phyloP scores from a whole-genome alignment of 768 basidiomycete species.

The Agrocybe chaxingu region DNA sequence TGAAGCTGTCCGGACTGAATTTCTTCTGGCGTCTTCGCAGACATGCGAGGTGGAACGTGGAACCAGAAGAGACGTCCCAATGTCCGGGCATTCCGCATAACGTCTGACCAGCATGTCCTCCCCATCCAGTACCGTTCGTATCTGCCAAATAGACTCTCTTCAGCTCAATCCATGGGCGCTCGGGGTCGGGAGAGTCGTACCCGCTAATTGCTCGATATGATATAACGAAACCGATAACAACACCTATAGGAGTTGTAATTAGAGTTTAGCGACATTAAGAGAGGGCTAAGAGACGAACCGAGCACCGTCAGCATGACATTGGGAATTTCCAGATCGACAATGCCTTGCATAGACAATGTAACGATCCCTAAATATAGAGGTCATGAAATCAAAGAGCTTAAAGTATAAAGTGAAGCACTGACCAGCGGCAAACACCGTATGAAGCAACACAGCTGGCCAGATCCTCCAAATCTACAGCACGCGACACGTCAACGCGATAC shows the following conservation, averaged over 20 bases:
- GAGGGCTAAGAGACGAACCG: constrained; percentile 29
- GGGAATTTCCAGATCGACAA: constrained; percentile 43
- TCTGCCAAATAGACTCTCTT: constrained; percentile 21
- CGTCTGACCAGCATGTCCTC: constrained; percentile 52
- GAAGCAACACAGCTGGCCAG: constrained; percentile 65
- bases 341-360: constrained; percentile 35
- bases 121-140: constrained; percentile 68
- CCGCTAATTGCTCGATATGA: constrained; percentile 62
- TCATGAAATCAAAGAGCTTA: not conserved
- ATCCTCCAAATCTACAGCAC: constrained; percentile 50
- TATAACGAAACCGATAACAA: constrained; percentile 62
- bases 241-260: constrained; percentile 26
- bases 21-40: constrained; percentile 38
- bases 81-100: constrained; percentile 47
- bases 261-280: not conserved
- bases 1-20: constrained; percentile 23
- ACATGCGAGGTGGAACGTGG: constrained; percentile 50
- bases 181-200: constrained; percentile 23
- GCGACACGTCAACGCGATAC: not conserved
- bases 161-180: not conserved
- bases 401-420: constrained; percentile 1
- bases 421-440: constrained; percentile 57
- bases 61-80: constrained; percentile 59
- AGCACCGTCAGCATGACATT: constrained; percentile 60
- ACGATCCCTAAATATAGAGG: constrained; percentile 33